phyloP scores from a whole-genome alignment of 2,329 filamentous ascomycete genomes.

The Phaeosphaeria sp. region DNA sequence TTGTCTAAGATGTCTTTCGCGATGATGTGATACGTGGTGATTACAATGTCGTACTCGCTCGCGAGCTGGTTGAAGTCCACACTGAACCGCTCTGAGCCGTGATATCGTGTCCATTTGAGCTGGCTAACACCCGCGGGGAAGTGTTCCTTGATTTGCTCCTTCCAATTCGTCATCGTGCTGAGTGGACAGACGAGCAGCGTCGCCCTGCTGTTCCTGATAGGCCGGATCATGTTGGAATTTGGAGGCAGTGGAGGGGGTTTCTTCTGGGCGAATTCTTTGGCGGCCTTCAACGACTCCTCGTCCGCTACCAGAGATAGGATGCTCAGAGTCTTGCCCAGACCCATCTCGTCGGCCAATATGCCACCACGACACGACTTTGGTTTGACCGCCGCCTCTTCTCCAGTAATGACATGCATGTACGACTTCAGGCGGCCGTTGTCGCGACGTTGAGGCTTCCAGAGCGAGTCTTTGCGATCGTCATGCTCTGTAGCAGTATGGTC shows the following conservation, averaged over 20 bases:
- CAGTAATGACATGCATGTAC: conserved; percentile 88
- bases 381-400: conserved; percentile 47
- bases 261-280: conserved; percentile 66
- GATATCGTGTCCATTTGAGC: conserved; percentile 82
- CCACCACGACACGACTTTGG: conserved; percentile 51
- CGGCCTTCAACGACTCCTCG: conserved; percentile 63
- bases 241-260: conserved; percentile 50
- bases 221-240: conserved; percentile 13
- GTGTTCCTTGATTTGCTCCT: conserved; percentile 87
- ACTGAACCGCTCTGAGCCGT: conserved; percentile 79
- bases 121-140: conserved; percentile 62
- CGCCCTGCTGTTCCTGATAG: conserved; percentile 71
- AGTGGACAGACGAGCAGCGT: conserved; percentile 89
- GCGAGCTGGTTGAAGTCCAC: conserved; percentile 65
- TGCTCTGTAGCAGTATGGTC: conserved; percentile 66
- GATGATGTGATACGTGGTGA: conserved; percentile 92
- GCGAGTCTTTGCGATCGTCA: conserved; percentile 70
- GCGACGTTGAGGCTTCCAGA: conserved; percentile 74
- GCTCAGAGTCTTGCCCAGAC: conserved; percentile 68
- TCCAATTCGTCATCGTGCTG: conserved; percentile 93
- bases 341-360: conserved; percentile 61
- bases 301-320: conserved; percentile 78
- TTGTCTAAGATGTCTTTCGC: conserved; percentile 72
- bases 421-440: conserved; percentile 65
- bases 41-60: conserved; percentile 76